Evolutionary conservation across 2,329 filamentous ascomycete species (phyloP).

Genomic region (Venturia asperata): DNA sequence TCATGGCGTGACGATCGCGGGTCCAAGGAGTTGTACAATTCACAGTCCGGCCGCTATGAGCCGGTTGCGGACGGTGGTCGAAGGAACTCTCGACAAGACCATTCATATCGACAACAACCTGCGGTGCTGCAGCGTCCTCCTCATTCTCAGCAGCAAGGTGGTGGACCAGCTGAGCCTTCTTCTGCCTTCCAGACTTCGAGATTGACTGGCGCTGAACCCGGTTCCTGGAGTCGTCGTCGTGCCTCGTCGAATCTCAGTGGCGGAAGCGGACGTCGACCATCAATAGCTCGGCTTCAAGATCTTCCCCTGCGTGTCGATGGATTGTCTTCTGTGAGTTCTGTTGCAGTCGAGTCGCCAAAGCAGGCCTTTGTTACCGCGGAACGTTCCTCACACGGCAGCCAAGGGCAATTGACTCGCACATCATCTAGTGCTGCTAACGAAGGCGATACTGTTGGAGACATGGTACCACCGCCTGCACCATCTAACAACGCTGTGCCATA

Average conservation of each 20-base stretch:
- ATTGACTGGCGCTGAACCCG: constrained; percentile 56
- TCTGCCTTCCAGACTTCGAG: constrained; percentile 77
- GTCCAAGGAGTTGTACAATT: constrained; percentile 80
- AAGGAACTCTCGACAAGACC: constrained; percentile 60
- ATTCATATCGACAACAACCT: constrained; percentile 62
- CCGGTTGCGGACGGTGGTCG: constrained; percentile 66
- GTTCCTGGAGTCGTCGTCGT: constrained; percentile 58
- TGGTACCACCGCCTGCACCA: background rate
- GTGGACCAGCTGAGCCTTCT: constrained; percentile 71
- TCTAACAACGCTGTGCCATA: constrained; percentile 34
- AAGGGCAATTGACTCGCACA: constrained; percentile 10
- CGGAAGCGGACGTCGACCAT: constrained; percentile 64
- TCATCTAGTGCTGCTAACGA: constrained; percentile 7
- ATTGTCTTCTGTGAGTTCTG: background rate
- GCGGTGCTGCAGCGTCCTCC: constrained; percentile 69
- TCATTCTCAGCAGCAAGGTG: constrained; percentile 44
- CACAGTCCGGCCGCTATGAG: constrained; percentile 89
- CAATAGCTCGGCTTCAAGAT: constrained; percentile 43
- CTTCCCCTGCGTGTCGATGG: constrained; percentile 23
- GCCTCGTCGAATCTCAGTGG: constrained; percentile 90
- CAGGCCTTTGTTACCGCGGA: constrained; percentile 9
- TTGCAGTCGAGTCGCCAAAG: constrained; percentile 16
- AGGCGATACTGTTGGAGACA: background rate
- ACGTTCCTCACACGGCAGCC: background rate
- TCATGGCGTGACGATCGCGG: constrained; percentile 69